Percentiles rank a stretch among this genome's conserved stretches.
Evolutionary conservation across 1,139 yeast species (phyloP).

Genomic region (Chernovozyma sophiae-reginae): DNA sequence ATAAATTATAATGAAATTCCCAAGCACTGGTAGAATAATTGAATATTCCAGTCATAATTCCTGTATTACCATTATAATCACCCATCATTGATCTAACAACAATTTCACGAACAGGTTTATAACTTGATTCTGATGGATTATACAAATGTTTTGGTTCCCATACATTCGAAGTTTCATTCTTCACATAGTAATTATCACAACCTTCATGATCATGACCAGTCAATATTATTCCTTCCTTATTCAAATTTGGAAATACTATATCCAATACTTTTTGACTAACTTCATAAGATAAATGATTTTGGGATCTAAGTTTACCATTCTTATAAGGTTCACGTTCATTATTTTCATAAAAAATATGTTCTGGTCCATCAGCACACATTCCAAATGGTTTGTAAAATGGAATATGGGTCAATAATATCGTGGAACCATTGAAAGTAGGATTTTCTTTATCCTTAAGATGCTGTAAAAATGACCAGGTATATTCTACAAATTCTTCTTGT

Average conservation of each 20-base stretch:
- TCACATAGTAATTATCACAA: constrained; percentile 66
- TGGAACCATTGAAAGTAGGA: constrained; percentile 61
- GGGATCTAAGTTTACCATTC: constrained; percentile 71
- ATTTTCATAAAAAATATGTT: constrained; percentile 55
- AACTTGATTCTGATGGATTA: constrained; percentile 13
- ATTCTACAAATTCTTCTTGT: constrained; percentile 62
- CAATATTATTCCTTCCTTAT: constrained; percentile 69
- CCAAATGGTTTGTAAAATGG: constrained; percentile 84
- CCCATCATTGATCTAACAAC: constrained; percentile 97
- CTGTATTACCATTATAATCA: constrained; percentile 86
- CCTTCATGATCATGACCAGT: constrained; percentile 99
- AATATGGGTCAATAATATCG: constrained; percentile 81
- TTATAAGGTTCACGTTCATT: constrained; percentile 61
- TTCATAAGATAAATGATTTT: constrained; percentile 73
- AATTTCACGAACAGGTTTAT: constrained; percentile 58
- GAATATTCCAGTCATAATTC: constrained; percentile 71
- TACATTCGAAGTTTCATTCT: constrained; percentile 27
- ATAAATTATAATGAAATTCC: constrained; percentile 67
- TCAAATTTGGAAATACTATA: constrained; percentile 58
- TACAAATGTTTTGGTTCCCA: constrained; percentile 52
- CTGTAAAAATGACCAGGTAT: constrained; percentile 70
- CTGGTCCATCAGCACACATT: constrained; percentile 82
- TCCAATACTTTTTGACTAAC: constrained; percentile 64
- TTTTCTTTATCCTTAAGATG: constrained; percentile 46
- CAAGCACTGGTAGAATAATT: constrained; percentile 33